Evolutionary conservation across 495 filamentous ascomycete species (phyloP).

Genomic region (Penicillium robsamsonii): DNA sequence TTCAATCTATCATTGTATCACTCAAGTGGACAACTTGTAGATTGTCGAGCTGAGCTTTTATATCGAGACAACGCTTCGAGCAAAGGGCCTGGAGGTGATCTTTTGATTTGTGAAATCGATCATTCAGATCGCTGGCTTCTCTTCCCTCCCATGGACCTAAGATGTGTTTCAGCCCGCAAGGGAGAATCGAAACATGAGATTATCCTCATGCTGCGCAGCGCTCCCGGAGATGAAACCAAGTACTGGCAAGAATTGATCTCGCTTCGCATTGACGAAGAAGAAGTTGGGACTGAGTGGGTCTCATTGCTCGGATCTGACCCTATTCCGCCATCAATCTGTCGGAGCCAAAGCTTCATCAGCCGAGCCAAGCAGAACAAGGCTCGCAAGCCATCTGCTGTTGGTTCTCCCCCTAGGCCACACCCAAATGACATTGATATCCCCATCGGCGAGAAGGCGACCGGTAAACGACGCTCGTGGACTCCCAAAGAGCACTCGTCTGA

Average conservation of each 20-base stretch:
- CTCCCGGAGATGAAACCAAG: slow-evolving; percentile 37
- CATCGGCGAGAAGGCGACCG: slow-evolving; percentile 63
- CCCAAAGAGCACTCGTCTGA: slow-evolving; percentile 38
- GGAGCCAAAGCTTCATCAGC: slow-evolving; percentile 52
- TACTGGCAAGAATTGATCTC: slow-evolving; percentile 81
- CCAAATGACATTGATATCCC: slow-evolving; percentile 63
- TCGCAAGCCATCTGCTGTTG: slow-evolving; percentile 30
- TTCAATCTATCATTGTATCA: slow-evolving; percentile 85
- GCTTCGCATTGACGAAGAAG: slow-evolving; percentile 66
- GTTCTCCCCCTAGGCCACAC: slow-evolving; percentile 43
- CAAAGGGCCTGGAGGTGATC: slow-evolving; percentile 61
- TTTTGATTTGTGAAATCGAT: slow-evolving; percentile 88
- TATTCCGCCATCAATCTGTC: slow-evolving; percentile 61
- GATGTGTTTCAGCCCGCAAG: slow-evolving; percentile 72
- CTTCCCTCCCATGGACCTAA: slow-evolving; percentile 74
- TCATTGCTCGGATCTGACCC: slow-evolving; percentile 75
- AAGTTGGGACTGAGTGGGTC: slow-evolving; percentile 83
- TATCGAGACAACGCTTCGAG: slow-evolving; percentile 72
- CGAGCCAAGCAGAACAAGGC: slow-evolving; percentile 40
- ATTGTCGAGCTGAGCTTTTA: slow-evolving; percentile 85
- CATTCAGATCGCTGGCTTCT: slow-evolving; percentile 76
- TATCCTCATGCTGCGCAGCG: slow-evolving; percentile 74
- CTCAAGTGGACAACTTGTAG: slow-evolving; percentile 83
- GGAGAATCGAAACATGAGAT: slow-evolving; percentile 70
- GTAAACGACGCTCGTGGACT: slow-evolving; percentile 34